phyloP scores from a whole-genome alignment of 306 rosid genomes.

The Mimosa pudica region DNA sequence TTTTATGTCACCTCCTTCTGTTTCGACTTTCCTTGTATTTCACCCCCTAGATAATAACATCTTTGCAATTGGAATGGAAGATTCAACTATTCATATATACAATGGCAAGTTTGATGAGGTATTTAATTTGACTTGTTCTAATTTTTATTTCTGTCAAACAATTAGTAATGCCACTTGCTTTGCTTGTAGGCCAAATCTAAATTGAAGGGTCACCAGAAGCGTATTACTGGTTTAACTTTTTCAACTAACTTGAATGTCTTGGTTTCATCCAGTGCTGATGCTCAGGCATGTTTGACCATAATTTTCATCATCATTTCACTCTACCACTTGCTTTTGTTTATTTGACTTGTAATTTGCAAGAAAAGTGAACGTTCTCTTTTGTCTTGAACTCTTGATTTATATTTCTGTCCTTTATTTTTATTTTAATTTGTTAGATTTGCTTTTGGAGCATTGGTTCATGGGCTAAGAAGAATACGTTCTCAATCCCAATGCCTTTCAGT shows the following conservation, averaged over 20 bases:
- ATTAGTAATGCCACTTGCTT: conserved; percentile 24
- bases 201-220: conserved; percentile 78
- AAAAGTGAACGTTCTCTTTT: neutral
- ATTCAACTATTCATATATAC: conserved; percentile 69
- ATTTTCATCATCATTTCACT: neutral
- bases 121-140: conserved; percentile 25
- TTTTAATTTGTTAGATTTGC: conserved; percentile 26
- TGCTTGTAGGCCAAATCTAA: conserved; percentile 58
- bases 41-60: conserved; percentile 77
- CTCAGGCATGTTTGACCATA: conserved; percentile 54
- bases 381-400: neutral
- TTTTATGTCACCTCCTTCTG: conserved; percentile 68
- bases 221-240: conserved; percentile 77
- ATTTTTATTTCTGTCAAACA: conserved; percentile 13
- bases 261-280: conserved; percentile 78
- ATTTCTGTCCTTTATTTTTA: neutral
- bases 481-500: conserved; percentile 53
- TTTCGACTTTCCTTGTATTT: conserved; percentile 63
- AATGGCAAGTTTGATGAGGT: conserved; percentile 65
- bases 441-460: conserved; percentile 61
- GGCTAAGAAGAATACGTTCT: conserved; percentile 53
- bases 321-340: conserved; percentile 19
- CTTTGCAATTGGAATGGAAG: conserved; percentile 74
- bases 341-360: conserved; percentile 6
- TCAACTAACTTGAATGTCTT: conserved; percentile 64